Evolutionary conservation across 2,329 filamentous ascomycete species (phyloP).

Genomic region (Pseudogymnoascus sp.): DNA sequence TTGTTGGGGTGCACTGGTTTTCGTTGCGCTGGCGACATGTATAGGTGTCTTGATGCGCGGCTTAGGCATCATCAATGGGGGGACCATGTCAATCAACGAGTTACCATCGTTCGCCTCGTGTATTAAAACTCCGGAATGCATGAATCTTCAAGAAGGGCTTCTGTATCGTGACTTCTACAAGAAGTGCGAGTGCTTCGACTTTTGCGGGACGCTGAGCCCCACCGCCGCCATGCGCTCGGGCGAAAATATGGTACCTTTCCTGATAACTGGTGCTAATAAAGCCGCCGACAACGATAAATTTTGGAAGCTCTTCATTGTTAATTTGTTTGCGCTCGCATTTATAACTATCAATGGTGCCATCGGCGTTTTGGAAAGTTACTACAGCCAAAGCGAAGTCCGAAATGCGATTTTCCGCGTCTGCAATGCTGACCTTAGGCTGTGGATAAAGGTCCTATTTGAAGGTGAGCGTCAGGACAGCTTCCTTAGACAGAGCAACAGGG

Average conservation of each 20-base stretch:
- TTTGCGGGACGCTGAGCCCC: slow-evolving; percentile 11
- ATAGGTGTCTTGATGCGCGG: slow-evolving; percentile 11
- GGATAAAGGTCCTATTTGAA: slow-evolving; percentile 11
- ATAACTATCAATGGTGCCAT: slow-evolving; percentile 11
- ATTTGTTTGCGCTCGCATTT: slow-evolving; percentile 6
- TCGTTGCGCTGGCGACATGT: neutral
- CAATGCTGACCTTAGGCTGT: slow-evolving; percentile 10
- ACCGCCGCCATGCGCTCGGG: slow-evolving; percentile 7
- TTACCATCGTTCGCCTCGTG: neutral
- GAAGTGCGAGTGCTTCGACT: slow-evolving; percentile 9
- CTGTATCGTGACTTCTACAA: neutral
- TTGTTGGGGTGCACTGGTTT: slow-evolving; percentile 12
- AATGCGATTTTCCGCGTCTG: slow-evolving; percentile 12
- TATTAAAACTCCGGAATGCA: neutral
- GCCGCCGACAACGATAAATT: neutral
- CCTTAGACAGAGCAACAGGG: neutral
- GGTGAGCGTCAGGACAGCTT: slow-evolving; percentile 8
- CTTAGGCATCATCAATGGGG: neutral
- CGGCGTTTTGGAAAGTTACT: slow-evolving; percentile 10
- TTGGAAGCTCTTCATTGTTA: neutral
- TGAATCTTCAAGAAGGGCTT: too few species aligned
- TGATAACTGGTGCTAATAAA: neutral
- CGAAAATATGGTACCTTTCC: slow-evolving; percentile 11
- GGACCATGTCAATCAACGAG: slow-evolving; percentile 8
- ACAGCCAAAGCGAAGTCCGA: slow-evolving; percentile 11